phyloP scores from a whole-genome alignment of 129 eudicot species.

The Rutidosis leptorrhynchoides region DNA sequence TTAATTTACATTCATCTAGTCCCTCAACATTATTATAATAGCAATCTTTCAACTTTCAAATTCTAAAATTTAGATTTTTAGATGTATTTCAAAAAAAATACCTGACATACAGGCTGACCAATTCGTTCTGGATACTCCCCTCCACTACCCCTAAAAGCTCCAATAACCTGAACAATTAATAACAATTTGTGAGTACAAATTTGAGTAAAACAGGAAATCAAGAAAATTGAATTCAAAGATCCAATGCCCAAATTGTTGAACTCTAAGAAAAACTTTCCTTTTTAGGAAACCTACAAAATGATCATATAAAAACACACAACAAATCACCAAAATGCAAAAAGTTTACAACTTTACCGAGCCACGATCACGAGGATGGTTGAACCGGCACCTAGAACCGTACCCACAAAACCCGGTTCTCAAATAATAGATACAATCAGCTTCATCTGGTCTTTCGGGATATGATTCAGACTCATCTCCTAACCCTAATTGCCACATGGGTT shows the following conservation, averaged over 20 bases:
- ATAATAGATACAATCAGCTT: constrained; percentile 76
- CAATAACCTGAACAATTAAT: constrained; percentile 47
- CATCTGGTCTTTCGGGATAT: constrained; percentile 78
- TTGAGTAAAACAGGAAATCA: constrained; percentile 1
- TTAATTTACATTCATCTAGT: constrained; percentile 1
- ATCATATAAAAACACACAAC: constrained; percentile 31
- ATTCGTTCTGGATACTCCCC: constrained; percentile 73
- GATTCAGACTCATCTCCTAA: constrained; percentile 53
- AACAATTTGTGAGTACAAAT: background rate
- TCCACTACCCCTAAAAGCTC: constrained; percentile 53
- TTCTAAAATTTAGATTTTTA: background rate
- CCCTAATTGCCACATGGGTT: constrained; percentile 82
- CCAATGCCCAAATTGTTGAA: constrained; percentile 16
- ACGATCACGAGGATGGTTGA: constrained; percentile 90
- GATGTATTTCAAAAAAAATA: constrained; percentile 20
- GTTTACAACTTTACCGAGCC: constrained; percentile 39
- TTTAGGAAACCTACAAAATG: constrained; percentile 16
- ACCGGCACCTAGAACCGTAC: constrained; percentile 77
- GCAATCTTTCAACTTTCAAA: background rate
- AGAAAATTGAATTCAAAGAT: constrained; percentile 13
- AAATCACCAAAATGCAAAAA: constrained; percentile 29
- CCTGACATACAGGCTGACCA: constrained; percentile 93
- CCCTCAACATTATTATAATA: constrained; percentile 8
- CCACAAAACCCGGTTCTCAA: constrained; percentile 85
- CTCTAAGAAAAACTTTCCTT: constrained; percentile 4